Evolutionary conservation across 345 rosid species (phyloP).

Genomic region (Salix dunnii): DNA sequence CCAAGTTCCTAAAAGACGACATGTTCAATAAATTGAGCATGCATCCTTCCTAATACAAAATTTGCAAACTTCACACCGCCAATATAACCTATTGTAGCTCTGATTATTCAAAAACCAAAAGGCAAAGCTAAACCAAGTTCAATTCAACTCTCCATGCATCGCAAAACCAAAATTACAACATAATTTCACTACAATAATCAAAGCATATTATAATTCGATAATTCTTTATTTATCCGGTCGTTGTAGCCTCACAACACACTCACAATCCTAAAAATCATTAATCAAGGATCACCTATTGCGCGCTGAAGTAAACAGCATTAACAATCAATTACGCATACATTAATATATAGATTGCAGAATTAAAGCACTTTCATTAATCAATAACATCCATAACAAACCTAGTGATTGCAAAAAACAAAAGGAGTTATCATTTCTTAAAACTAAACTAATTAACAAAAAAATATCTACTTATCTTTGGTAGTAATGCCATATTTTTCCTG

Average conservation of each 20-base stretch:
- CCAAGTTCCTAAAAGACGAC: background rate
- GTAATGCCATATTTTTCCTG: constrained; percentile 94
- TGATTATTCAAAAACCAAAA: background rate
- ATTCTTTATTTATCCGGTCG: background rate
- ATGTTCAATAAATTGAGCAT: background rate
- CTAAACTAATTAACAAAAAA: background rate
- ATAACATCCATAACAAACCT: constrained; percentile 3
- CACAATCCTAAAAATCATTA: background rate
- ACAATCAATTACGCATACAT: background rate
- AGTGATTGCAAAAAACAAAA: background rate
- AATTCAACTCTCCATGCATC: background rate
- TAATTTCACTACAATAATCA: background rate
- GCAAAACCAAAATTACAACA: background rate
- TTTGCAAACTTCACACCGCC: background rate
- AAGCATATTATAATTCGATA: background rate
- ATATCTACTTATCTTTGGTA: constrained; percentile 66
- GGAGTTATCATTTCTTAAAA: background rate
- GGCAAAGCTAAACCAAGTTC: background rate
- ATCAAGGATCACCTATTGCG: background rate
- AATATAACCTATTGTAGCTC: background rate
- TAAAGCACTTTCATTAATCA: background rate
- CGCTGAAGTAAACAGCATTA: background rate
- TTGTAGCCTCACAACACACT: background rate
- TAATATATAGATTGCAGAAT: background rate
- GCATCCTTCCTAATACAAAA: background rate